These are phyloP conservation scores for Paulownia fortunei DNA, from an alignment of 257 asterid genomes.

Conservation along the genomic window DNA sequence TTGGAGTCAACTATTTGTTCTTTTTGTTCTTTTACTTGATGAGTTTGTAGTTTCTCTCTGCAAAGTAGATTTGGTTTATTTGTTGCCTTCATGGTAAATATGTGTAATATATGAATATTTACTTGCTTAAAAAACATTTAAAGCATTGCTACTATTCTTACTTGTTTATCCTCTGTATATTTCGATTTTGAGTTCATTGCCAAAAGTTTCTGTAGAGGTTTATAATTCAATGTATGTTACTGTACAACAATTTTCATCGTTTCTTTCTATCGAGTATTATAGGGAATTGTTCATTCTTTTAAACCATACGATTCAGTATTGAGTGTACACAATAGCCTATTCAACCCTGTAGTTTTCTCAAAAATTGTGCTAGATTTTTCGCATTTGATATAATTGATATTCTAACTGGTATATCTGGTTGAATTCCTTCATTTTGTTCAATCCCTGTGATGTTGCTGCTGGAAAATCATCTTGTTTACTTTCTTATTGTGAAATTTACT, in stretches of 20 bases:
- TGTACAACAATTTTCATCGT: background rate
- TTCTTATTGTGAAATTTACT: background rate
- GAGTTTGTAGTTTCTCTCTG: background rate
- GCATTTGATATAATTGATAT: background rate
- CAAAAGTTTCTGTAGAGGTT: background rate
- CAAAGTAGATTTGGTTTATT: background rate
- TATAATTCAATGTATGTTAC: background rate
- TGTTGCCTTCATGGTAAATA: background rate
- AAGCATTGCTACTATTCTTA: background rate
- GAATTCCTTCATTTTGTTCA: background rate
- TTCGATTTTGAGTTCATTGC: background rate
- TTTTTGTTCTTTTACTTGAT: background rate
- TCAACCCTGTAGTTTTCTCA: background rate
- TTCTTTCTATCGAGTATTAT: background rate
- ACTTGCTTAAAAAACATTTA: background rate
- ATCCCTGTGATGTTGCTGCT: slow-evolving; percentile 13
- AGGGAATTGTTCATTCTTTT: background rate
- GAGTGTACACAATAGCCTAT: background rate
- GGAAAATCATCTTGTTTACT: background rate
- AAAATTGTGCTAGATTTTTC: background rate
- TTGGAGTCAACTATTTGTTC: background rate
- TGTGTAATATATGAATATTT: background rate
- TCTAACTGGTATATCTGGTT: background rate
- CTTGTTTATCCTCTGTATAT: background rate
- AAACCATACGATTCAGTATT: slow-evolving; percentile 8